These are phyloP conservation scores for Xylaria palmicola DNA, from an alignment of 495 filamentous ascomycete genomes.

Conservation along the genomic window DNA sequence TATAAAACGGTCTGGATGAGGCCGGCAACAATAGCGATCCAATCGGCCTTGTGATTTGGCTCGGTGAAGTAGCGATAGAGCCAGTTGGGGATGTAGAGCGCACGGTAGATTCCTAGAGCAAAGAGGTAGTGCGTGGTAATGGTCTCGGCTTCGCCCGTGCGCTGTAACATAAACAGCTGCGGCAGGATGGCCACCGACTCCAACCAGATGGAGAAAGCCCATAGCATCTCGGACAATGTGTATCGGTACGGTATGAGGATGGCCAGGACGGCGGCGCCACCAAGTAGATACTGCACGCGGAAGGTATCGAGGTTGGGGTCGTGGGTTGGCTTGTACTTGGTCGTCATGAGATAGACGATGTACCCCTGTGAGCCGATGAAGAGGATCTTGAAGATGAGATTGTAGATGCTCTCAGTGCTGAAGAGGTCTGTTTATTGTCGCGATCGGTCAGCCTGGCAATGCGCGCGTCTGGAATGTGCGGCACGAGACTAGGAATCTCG, in stretches of 20 bases:
- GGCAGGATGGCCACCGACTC: conserved; percentile 95
- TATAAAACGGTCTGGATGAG: conserved; percentile 92
- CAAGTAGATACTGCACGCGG: conserved; percentile 89
- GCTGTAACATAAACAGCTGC: conserved; percentile 95
- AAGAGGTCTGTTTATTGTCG: conserved; percentile 66
- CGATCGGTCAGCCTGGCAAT: not conserved
- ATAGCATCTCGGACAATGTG: conserved; percentile 72
- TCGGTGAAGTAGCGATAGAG: conserved; percentile 82
- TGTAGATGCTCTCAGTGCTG: conserved; percentile 82
- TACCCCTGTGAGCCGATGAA: conserved; percentile 89
- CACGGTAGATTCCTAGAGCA: conserved; percentile 86
- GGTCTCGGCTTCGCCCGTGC: conserved; percentile 95
- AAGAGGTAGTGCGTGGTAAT: conserved; percentile 99
- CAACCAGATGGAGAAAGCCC: conserved; percentile 97
- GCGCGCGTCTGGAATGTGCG: not conserved
- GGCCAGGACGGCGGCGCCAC: conserved; percentile 71
- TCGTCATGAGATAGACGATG: conserved; percentile 95
- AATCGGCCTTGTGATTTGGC: conserved; percentile 64
- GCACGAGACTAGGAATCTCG: not conserved
- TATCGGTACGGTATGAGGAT: conserved; percentile 83
- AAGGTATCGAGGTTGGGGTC: conserved; percentile 96
- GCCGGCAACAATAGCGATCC: conserved; percentile 81
- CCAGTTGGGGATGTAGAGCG: conserved; percentile 98
- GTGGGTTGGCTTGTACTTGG: conserved; percentile 92
- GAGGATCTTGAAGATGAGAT: conserved; percentile 91